Evolutionary conservation across 352 stramenopile species (phyloP).

Genomic region (Globisporangium rhizosaccharum): DNA sequence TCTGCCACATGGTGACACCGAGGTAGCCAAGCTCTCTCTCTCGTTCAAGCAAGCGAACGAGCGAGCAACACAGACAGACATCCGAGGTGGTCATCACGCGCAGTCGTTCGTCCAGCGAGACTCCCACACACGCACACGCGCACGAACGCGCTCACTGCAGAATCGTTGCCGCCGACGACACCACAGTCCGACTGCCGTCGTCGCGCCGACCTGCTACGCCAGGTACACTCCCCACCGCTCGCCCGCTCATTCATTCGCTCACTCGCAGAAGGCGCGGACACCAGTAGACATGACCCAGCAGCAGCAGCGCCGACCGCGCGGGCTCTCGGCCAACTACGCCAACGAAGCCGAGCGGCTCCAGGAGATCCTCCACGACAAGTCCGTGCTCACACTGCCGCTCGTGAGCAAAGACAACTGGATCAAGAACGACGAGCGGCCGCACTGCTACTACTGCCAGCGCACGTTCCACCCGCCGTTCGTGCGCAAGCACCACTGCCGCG

Average conservation of each 20-base stretch:
- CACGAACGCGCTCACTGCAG: too few species aligned
- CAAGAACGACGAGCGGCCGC: constrained; percentile 52
- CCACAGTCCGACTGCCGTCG: too few species aligned
- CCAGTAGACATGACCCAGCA: neutral
- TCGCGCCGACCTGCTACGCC: constrained; percentile 7
- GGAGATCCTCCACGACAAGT: constrained; percentile 55
- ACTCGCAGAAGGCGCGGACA: neutral
- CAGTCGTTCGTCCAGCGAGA: too few species aligned
- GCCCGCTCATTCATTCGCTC: neutral
- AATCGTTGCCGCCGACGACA: too few species aligned
- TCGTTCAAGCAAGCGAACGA: too few species aligned
- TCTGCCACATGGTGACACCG: too few species aligned
- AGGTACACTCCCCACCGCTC: constrained; percentile 6
- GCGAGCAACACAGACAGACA: too few species aligned
- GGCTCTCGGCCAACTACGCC: constrained; percentile 40
- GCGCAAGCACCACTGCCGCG: constrained; percentile 75
- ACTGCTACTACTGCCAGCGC: constrained; percentile 75
- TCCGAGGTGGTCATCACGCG: too few species aligned
- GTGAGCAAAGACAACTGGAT: constrained; percentile 72
- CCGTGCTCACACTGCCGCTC: constrained; percentile 38
- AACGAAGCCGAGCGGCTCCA: constrained; percentile 54
- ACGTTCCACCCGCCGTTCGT: constrained; percentile 68
- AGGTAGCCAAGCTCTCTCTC: too few species aligned
- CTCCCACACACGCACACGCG: too few species aligned
- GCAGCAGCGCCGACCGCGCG: constrained; percentile 25